Evolutionary conservation across 257 asterid genomes (phyloP).

Genomic region (Nemophila menziesii): DNA sequence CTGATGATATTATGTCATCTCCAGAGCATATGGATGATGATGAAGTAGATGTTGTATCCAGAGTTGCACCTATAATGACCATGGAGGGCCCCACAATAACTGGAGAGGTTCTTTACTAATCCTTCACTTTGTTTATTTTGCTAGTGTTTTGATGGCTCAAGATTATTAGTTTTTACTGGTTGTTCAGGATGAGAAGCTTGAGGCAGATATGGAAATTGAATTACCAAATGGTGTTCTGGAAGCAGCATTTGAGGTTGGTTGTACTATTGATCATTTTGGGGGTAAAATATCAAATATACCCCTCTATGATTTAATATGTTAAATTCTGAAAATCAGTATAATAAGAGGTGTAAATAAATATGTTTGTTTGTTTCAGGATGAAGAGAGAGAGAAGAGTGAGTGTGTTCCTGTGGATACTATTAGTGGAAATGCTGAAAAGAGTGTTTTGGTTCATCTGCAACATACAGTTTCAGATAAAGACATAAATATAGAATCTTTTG

Average conservation of each 20-base stretch:
- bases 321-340: background rate
- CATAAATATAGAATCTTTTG: slow-evolving; percentile 30
- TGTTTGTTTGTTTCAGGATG: slow-evolving; percentile 19
- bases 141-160: background rate
- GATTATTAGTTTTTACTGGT: slow-evolving; percentile 9
- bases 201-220: slow-evolving; percentile 33
- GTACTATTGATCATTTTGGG: background rate
- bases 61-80: slow-evolving; percentile 6
- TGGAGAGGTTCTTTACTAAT: background rate
- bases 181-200: slow-evolving; percentile 41
- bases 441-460: slow-evolving; percentile 27
- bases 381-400: slow-evolving; percentile 12
- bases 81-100: background rate
- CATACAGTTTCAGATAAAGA: slow-evolving; percentile 27
- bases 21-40: slow-evolving; percentile 28
- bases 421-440: slow-evolving; percentile 26
- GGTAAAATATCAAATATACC: background rate
- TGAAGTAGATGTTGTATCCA: slow-evolving; percentile 27
- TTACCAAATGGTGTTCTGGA: slow-evolving; percentile 23
- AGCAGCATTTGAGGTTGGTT: slow-evolving; percentile 39
- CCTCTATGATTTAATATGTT: too few relatives aligned
- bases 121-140: background rate
- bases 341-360: background rate
- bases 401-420: slow-evolving; percentile 10
- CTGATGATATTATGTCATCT: slow-evolving; percentile 16